Percentiles rank a stretch among this genome's conserved stretches.
Conservation (phyloP, 2,329 filamentous ascomycete genomes). For the Elsinoe perseae region DNA sequence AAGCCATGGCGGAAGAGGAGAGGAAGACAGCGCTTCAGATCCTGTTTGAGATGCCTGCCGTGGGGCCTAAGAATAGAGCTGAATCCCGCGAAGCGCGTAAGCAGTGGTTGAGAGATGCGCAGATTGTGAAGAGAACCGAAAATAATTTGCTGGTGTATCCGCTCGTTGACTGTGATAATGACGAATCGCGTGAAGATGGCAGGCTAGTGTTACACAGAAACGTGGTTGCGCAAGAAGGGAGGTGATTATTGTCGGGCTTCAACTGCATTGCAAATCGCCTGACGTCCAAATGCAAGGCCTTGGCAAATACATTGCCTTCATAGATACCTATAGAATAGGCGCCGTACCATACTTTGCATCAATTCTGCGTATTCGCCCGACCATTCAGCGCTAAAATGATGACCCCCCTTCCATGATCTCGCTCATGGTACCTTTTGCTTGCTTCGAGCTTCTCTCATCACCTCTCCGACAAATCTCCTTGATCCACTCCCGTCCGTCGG, state of each 20-base stretch:
- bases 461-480: background rate
- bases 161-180: background rate
- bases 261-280: background rate
- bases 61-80: constrained; percentile 9
- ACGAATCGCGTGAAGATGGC: no score
- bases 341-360: background rate
- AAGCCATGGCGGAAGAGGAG: constrained; percentile 60
- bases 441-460: background rate
- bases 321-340: background rate
- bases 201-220: background rate
- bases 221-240: background rate
- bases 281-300: background rate
- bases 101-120: background rate
- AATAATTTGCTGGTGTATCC: background rate
- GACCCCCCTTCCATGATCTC: background rate
- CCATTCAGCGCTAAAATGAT: background rate
- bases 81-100: constrained; percentile 1
- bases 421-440: background rate
- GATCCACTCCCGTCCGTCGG: background rate
- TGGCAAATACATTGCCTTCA: background rate
- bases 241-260: background rate
- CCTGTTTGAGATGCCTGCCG: constrained; percentile 6
- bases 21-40: background rate
- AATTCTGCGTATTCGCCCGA: background rate
- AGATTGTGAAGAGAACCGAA: background rate